Percentiles rank a stretch among this genome's conserved stretches.
These are phyloP conservation scores for Bremia lactucae DNA, from an alignment of 352 stramenopile species.

Conservation along the genomic window DNA sequence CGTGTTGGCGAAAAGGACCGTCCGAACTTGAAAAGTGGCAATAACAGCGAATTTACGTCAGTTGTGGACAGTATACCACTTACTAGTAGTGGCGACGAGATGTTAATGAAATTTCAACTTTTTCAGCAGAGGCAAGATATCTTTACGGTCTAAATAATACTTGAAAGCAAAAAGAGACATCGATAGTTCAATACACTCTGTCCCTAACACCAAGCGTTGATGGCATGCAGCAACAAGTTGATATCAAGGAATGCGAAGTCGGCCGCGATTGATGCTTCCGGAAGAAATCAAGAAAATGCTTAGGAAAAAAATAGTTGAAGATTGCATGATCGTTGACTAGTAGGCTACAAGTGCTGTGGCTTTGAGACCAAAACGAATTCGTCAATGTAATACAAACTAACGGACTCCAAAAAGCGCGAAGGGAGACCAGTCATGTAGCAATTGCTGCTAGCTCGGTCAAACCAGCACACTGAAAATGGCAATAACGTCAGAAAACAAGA, in stretches of 20 bases:
- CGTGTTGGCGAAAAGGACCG: no score
- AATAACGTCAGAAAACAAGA: conserved; percentile 74
- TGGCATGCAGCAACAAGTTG: conserved; percentile 83
- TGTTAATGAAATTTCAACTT: conserved; percentile 92
- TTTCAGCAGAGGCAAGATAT: conserved; percentile 90
- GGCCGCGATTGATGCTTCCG: conserved; percentile 45
- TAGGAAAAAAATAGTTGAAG: conserved; percentile 81
- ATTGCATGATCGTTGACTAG: conserved; percentile 78
- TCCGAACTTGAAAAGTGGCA: no score
- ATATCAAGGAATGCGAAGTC: conserved; percentile 62
- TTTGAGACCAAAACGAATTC: conserved; percentile 89
- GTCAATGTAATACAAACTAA: conserved; percentile 90
- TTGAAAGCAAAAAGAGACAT: conserved; percentile 62
- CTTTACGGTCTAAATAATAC: conserved; percentile 88
- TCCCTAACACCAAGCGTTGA: conserved; percentile 87
- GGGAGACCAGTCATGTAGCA: conserved; percentile 89
- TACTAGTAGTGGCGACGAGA: conserved; percentile 82
- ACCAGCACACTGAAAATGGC: conserved; percentile 67
- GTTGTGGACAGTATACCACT: conserved; percentile 53
- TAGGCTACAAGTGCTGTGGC: conserved; percentile 88
- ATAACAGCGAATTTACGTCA: conserved; percentile 45
- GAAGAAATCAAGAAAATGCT: no score
- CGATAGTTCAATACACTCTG: no score
- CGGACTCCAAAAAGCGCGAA: conserved; percentile 87
- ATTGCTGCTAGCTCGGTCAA: conserved; percentile 69